Evolutionary conservation across 83 land plant genomes (phyloP).

Genomic region (Diphasiastrum complanatum): DNA sequence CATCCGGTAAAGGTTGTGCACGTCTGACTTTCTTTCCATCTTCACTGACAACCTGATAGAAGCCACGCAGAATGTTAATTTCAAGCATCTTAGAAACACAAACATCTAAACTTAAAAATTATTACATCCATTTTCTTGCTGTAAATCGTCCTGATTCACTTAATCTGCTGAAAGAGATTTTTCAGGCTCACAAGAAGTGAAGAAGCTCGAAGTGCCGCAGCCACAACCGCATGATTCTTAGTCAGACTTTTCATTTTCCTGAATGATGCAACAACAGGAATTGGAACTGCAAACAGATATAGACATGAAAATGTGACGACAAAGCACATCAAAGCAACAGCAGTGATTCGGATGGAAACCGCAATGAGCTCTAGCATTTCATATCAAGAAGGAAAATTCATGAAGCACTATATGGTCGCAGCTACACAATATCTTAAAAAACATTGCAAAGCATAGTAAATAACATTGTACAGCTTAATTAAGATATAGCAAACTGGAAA

Average conservation of each 20-base stretch:
- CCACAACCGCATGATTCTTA: conserved; percentile 40
- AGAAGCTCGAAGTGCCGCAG: conserved; percentile 62
- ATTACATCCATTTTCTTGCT: background rate
- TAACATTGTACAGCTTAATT: too few relatives aligned
- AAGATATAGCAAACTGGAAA: too few relatives aligned
- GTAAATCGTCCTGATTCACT: background rate
- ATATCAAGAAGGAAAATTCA: too few relatives aligned
- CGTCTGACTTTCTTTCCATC: conserved; percentile 75
- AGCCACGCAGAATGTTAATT: background rate
- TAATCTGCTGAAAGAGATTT: background rate
- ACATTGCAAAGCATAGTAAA: too few relatives aligned
- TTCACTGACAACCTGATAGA: conserved; percentile 62
- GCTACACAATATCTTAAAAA: too few relatives aligned
- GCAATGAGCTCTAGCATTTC: too few relatives aligned
- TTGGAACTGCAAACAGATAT: conserved; percentile 65
- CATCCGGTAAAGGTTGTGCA: conserved; percentile 51
- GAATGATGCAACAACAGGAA: conserved; percentile 66
- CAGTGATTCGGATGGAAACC: too few relatives aligned
- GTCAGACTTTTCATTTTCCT: conserved; percentile 61
- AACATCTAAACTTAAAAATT: background rate
- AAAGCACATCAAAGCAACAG: too few relatives aligned
- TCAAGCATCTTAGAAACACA: background rate
- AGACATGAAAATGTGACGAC: too few relatives aligned
- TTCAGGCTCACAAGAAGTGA: conserved; percentile 48
- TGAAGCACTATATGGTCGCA: too few relatives aligned